Percentiles rank a stretch among this genome's conserved stretches.
Conservation (phyloP, 495 filamentous ascomycete genomes). For the Daldinia concentrica region DNA sequence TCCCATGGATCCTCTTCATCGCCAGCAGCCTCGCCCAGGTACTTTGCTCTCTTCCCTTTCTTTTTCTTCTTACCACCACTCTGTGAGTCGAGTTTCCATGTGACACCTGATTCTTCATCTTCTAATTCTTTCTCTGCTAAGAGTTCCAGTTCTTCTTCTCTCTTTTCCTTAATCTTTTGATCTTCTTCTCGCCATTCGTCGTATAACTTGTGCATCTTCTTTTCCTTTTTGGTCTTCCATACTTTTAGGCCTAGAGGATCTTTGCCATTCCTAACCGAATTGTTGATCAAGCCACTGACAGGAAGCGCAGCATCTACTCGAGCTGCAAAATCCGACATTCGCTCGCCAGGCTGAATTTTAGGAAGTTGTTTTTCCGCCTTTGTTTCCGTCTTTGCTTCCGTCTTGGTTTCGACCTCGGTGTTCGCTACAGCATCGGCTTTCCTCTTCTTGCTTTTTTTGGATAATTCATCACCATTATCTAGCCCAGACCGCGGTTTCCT, state of each 20-base stretch:
- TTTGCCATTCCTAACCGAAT: constrained; percentile 57
- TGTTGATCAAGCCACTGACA: constrained; percentile 68
- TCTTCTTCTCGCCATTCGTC: constrained; percentile 79
- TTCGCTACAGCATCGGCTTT: constrained; percentile 35
- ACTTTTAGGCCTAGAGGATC: constrained; percentile 66
- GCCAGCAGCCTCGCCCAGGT: constrained; percentile 50
- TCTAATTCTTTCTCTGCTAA: constrained; percentile 73
- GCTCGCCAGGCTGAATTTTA: constrained; percentile 83
- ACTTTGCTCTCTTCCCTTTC: constrained; percentile 59
- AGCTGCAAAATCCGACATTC: constrained; percentile 80
- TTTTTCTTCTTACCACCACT: constrained; percentile 57
- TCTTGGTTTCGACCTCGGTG: constrained; percentile 24
- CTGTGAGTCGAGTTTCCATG: constrained; percentile 62
- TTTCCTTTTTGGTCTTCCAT: constrained; percentile 78
- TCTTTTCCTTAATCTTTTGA: constrained; percentile 62
- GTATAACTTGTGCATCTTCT: constrained; percentile 81
- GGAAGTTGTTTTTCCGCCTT: constrained; percentile 52
- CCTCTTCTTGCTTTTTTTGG: constrained; percentile 60
- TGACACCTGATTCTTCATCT: constrained; percentile 65
- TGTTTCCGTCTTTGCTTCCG: constrained; percentile 25
- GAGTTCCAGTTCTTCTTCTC: constrained; percentile 67
- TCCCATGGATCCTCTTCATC: constrained; percentile 81
- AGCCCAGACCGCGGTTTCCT: constrained; percentile 68
- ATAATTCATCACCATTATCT: constrained; percentile 68
- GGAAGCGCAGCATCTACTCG: constrained; percentile 89